phyloP scores from a whole-genome alignment of 2,329 filamentous ascomycete genomes.

The Xylaria sp. region DNA sequence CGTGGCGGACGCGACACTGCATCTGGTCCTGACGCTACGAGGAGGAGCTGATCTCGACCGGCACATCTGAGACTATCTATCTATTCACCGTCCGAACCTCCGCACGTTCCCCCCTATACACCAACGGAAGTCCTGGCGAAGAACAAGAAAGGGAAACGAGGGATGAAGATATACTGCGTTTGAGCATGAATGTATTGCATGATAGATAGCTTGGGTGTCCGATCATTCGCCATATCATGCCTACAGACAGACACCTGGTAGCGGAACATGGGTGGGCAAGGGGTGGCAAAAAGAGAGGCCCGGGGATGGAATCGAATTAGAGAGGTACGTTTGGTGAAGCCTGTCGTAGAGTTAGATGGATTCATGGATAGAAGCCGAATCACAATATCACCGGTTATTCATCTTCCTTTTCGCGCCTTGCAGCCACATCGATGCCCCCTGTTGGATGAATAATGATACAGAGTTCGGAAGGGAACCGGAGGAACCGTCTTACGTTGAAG shows the following conservation, averaged over 20 bases:
- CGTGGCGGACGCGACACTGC: slow-evolving; percentile 90
- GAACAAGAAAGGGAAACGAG: background rate
- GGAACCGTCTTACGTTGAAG: background rate
- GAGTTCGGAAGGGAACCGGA: background rate
- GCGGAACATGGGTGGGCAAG: background rate
- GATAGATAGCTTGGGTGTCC: background rate
- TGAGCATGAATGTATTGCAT: background rate
- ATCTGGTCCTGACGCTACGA: slow-evolving; percentile 93
- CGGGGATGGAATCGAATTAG: background rate
- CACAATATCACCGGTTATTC: background rate
- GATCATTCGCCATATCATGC: background rate
- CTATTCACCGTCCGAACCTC: background rate
- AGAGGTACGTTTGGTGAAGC: background rate
- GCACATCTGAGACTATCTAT: slow-evolving; percentile 29
- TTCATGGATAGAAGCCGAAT: slow-evolving; percentile 18
- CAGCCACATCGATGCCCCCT: background rate
- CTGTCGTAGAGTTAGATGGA: slow-evolving; percentile 6
- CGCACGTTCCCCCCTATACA: background rate
- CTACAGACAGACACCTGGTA: background rate
- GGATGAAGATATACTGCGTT: background rate
- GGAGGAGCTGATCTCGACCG: slow-evolving; percentile 65
- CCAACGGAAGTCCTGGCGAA: background rate
- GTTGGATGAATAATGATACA: background rate
- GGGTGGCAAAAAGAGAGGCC: background rate
- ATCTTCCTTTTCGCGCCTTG: background rate